phyloP scores from a whole-genome alignment of 495 filamentous ascomycete genomes.

The Paragyromitra xinjiangensis region DNA sequence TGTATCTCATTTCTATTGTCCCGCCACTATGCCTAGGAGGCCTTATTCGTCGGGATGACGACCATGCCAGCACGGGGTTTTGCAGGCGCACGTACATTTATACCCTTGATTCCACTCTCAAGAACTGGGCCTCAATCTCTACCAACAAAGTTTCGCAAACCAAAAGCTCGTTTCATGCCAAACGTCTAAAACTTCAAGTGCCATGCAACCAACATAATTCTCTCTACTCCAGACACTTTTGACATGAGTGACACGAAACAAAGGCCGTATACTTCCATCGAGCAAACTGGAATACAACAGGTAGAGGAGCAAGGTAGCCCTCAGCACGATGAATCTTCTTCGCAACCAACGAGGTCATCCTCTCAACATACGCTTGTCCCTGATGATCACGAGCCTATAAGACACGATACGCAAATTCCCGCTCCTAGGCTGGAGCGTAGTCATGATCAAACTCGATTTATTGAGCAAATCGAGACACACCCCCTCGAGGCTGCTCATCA shows the following conservation, averaged over 20 bases:
- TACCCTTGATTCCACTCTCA: constrained; percentile 20
- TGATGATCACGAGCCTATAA: background rate
- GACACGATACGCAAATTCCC: background rate
- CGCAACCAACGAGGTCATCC: background rate
- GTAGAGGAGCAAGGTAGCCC: background rate
- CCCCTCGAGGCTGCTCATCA: background rate
- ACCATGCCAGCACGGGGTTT: background rate
- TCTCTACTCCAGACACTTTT: background rate
- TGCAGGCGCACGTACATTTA: constrained; percentile 17
- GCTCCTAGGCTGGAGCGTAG: background rate
- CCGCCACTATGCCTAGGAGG: background rate
- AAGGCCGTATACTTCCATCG: background rate
- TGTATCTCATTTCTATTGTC: background rate
- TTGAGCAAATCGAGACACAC: background rate
- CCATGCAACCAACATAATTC: constrained; percentile 15
- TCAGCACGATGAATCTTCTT: constrained; percentile 3
- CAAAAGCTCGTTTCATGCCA: background rate
- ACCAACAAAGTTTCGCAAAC: background rate
- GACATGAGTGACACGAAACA: constrained; percentile 29
- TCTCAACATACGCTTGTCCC: constrained; percentile 2
- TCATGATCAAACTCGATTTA: background rate
- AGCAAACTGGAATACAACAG: background rate
- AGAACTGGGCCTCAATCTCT: background rate
- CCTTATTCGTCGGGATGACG: background rate
- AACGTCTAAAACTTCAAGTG: background rate